These are phyloP conservation scores for Candida sphagnicola DNA, from an alignment of 805 yeast genomes.

Conservation along the genomic window DNA sequence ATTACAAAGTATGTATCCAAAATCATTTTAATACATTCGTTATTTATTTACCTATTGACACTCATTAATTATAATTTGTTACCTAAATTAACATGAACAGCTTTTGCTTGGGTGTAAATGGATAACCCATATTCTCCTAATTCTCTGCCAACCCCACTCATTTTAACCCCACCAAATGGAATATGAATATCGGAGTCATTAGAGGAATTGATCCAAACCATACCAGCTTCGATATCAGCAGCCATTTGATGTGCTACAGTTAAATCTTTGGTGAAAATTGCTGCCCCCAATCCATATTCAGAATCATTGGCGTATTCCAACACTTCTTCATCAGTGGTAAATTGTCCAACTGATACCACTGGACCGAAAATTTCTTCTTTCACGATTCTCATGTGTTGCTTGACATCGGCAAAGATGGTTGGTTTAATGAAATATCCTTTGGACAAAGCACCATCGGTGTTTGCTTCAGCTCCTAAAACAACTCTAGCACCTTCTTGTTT, in stretches of 20 bases:
- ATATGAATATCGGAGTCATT: constrained; percentile 40
- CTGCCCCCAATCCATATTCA: constrained; percentile 77
- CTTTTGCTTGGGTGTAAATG: constrained; percentile 70
- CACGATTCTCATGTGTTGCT: constrained; percentile 59
- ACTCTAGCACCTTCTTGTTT: constrained; percentile 43
- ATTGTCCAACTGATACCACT: constrained; percentile 66
- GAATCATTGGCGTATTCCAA: constrained; percentile 66
- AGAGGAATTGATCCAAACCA: constrained; percentile 45
- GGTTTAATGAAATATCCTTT: constrained; percentile 72
- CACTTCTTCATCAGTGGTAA: constrained; percentile 65
- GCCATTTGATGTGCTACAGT: constrained; percentile 64
- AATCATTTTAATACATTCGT: background rate
- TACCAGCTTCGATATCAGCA: constrained; percentile 41
- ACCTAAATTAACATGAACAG: constrained; percentile 70
- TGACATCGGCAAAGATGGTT: constrained; percentile 70
- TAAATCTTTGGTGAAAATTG: constrained; percentile 70
- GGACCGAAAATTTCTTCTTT: constrained; percentile 89
- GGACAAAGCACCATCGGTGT: constrained; percentile 32
- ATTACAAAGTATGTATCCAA: too few species aligned
- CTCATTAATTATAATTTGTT: constrained; percentile 23
- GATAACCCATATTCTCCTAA: constrained; percentile 70
- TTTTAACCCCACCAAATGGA: constrained; percentile 80
- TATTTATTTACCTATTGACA: background rate
- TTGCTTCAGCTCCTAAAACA: constrained; percentile 39
- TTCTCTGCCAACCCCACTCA: constrained; percentile 80